A percentile compares a stretch with the other conserved stretches of the same genome.
Evolutionary conservation across 2,329 filamentous ascomycete genomes (phyloP).

Genomic region (Hypomyces perniciosus): DNA sequence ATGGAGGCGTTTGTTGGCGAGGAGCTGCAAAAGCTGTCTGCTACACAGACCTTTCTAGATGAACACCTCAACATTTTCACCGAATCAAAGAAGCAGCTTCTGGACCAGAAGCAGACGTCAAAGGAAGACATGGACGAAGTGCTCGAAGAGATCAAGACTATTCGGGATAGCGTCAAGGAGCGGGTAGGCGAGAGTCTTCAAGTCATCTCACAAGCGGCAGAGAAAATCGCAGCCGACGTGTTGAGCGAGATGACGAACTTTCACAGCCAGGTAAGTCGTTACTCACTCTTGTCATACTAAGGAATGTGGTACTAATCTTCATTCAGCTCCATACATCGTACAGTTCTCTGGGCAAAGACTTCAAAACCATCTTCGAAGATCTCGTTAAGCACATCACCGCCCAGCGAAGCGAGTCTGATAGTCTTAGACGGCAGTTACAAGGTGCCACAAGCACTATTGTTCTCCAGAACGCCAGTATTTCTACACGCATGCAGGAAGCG

Average conservation of each 20-base stretch:
- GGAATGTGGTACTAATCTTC: background rate
- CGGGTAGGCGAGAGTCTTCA: slow-evolving; percentile 80
- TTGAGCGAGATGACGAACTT: slow-evolving; percentile 80
- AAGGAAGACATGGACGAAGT: slow-evolving; percentile 87
- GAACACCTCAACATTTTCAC: slow-evolving; percentile 63
- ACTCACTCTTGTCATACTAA: background rate
- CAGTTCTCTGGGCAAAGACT: slow-evolving; percentile 73
- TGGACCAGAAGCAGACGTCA: slow-evolving; percentile 60
- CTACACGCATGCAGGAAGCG: slow-evolving; percentile 60
- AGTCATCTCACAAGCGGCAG: slow-evolving; percentile 75
- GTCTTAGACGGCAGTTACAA: slow-evolving; percentile 65
- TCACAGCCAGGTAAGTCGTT: slow-evolving; percentile 55
- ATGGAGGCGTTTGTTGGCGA: slow-evolving; percentile 72
- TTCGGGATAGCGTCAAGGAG: slow-evolving; percentile 81
- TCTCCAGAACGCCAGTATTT: slow-evolving; percentile 60
- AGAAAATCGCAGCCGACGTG: slow-evolving; percentile 84
- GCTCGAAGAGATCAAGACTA: slow-evolving; percentile 83
- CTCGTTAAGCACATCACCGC: slow-evolving; percentile 66
- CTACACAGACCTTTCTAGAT: slow-evolving; percentile 64
- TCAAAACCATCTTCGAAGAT: slow-evolving; percentile 79
- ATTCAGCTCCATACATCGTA: slow-evolving; percentile 74
- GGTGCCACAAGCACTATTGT: slow-evolving; percentile 62
- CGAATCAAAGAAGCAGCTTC: slow-evolving; percentile 60
- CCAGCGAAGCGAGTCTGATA: slow-evolving; percentile 71
- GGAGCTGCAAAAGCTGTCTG: slow-evolving; percentile 65